Percentiles rank a stretch among this genome's conserved stretches.
phyloP scores from a whole-genome alignment of 1,284 basidiomycete species.

The Boletellus sp. region DNA sequence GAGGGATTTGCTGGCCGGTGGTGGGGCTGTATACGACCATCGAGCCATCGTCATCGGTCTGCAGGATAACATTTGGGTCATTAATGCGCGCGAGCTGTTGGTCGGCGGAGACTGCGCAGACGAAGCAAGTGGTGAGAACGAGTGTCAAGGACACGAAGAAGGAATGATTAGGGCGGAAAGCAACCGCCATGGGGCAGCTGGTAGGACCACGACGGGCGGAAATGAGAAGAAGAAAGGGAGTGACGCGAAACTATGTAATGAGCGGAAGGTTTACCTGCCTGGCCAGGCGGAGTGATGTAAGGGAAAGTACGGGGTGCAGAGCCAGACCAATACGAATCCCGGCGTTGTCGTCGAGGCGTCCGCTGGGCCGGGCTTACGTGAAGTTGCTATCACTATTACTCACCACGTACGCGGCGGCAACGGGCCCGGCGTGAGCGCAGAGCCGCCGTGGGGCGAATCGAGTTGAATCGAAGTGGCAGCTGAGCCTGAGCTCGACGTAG shows the following conservation, averaged over 20 bases:
- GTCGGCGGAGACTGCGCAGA: slow-evolving; percentile 9
- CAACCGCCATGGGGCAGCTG: slow-evolving; percentile 28
- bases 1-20: slow-evolving; percentile 43
- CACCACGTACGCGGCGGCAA: no score
- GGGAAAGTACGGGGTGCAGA: neutral
- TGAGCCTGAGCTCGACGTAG: no score
- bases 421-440: no score
- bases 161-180: slow-evolving; percentile 18
- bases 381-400: no score
- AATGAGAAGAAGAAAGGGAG: slow-evolving; percentile 8
- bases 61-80: slow-evolving; percentile 34
- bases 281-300: slow-evolving; percentile 3
- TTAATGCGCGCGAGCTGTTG: slow-evolving; percentile 20
- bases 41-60: slow-evolving; percentile 38
- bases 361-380: no score
- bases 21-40: slow-evolving; percentile 42
- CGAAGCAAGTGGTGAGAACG: slow-evolving; percentile 10
- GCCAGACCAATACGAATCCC: no score
- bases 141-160: slow-evolving; percentile 13
- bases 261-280: slow-evolving; percentile 8
- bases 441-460: no score
- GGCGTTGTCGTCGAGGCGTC: no score
- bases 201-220: slow-evolving; percentile 5
- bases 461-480: no score
- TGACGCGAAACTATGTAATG: slow-evolving; percentile 11